Evolutionary conservation across 352 stramenopile genomes (phyloP).

Genomic region (Phytophthora pini): DNA sequence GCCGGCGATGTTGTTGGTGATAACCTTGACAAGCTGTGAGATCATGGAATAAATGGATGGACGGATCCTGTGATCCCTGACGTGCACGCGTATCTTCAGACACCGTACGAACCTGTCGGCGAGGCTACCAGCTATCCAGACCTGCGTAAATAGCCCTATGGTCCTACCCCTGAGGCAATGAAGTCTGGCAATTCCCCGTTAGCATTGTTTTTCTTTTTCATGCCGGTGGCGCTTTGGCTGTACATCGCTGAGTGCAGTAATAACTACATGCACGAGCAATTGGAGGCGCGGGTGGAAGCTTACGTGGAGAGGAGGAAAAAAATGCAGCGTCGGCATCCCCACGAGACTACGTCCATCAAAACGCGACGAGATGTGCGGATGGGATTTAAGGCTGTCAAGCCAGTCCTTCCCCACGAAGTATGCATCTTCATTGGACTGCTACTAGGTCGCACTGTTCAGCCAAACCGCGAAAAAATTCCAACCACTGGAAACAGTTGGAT

Average conservation of each 20-base stretch:
- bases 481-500: background rate
- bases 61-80: background rate
- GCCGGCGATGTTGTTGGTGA: background rate
- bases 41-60: background rate
- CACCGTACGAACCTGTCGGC: background rate
- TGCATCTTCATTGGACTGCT: background rate
- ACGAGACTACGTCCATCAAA: background rate
- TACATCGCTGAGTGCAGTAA: slow-evolving; percentile 9
- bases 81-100: background rate
- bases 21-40: background rate
- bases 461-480: background rate
- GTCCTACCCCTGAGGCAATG: background rate
- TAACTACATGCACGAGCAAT: slow-evolving; percentile 2
- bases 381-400: slow-evolving; percentile 1
- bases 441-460: background rate
- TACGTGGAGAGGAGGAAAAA: slow-evolving; percentile 4
- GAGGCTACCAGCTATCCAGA: slow-evolving; percentile 4
- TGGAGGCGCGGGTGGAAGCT: slow-evolving; percentile 1
- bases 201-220: slow-evolving; percentile 11
- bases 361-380: background rate
- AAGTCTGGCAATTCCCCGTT: slow-evolving; percentile 4
- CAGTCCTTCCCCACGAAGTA: slow-evolving; percentile 1
- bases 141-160: background rate
- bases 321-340: background rate
- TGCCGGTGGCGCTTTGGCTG: slow-evolving; percentile 5